Base-by-base conservation (phyloP, 2,329 filamentous ascomycete genomes). In the Myrmaecium sp. region DNA sequence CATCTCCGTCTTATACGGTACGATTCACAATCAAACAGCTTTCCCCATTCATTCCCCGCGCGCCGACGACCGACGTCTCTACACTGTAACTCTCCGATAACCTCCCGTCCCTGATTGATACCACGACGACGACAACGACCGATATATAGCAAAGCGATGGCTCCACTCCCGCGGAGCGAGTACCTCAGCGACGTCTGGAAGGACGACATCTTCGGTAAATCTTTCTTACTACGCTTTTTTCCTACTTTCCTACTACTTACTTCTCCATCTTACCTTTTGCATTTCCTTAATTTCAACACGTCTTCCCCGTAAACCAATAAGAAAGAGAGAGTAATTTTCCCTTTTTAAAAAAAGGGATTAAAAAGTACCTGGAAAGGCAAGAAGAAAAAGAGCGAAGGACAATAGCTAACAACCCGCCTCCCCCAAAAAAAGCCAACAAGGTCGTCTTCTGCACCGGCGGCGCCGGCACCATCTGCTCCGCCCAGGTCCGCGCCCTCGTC, bases 381-480 rank as follows among this genome's bases (percentile, higher is more conserved):
- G n/a, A n/a, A n/a, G n/a, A n/a, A n/a, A n/a, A n/a, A n/a, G n/a
- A n/a, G n/a, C n/a, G n/a, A n/a, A n/a, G n/a, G n/a, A n/a, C n/a
- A n/a, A n/a, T n/a, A n/a, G n/a, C n/a, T n/a, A n/a, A n/a, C n/a
- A n/a, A 12, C 18, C 21, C 17, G 15, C 17, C 8, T 41, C n/a
- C n/a, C n/a, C n/a, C n/a, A n/a, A n/a, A n/a, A n/a, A n/a, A n/a
- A 91, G 81, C 75, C 35, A 73, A 75, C 47, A 86, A 89, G 44
- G 84, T 95, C 23, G 69, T 86, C 39, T 93, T 95, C 55, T 91
- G 91, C 44, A 98, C 89, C 3, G 89, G 89, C 31, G 89, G 89
- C 27, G 83, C 83, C 4, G 86, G 89, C 29, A 76, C 78, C 14
- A 95, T 98, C 45, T 94, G 89, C 60, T 89, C 78, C 41, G 83